These are phyloP conservation scores for Paecilomyces niveus DNA, from an alignment of 2,329 filamentous ascomycete species.

Conservation along the genomic window DNA sequence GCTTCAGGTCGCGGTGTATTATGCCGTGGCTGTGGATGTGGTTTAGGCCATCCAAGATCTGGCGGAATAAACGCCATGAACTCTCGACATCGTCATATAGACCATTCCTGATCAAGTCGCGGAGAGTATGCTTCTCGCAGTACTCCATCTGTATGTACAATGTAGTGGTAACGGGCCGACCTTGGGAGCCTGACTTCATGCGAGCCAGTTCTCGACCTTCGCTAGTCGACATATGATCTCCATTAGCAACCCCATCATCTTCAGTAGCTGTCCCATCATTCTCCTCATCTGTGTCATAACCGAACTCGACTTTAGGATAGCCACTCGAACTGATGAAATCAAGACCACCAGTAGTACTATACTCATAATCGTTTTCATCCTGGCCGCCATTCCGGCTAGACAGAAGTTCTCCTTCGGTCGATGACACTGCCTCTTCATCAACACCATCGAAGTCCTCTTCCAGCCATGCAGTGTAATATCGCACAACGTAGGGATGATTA, in stretches of 20 bases:
- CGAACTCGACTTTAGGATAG: constrained; percentile 71
- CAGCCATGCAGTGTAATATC: constrained; percentile 94
- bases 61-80: constrained; percentile 83
- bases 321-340: constrained; percentile 90
- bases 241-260: constrained; percentile 16
- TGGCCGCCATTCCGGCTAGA: constrained; percentile 7
- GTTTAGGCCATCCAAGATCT: constrained; percentile 79
- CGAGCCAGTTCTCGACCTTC: constrained; percentile 31
- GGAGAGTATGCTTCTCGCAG: constrained; percentile 85
- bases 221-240: constrained; percentile 17
- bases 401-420: constrained; percentile 49
- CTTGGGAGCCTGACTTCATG: constrained; percentile 40
- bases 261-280: constrained; percentile 30
- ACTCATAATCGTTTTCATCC: constrained; percentile 27
- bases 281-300: constrained; percentile 46
- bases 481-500: constrained; percentile 79
- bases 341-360: constrained; percentile 65
- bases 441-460: constrained; percentile 53
- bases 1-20: constrained; percentile 92
- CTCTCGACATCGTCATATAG: constrained; percentile 68
- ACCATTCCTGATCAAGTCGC: constrained; percentile 74
- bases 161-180: constrained; percentile 58
- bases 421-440: constrained; percentile 37
- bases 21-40: constrained; percentile 89
- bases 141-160: constrained; percentile 99